A percentile compares a stretch with the other conserved stretches of the same genome.
phyloP scores from a whole-genome alignment of 352 stramenopile species.

The Ophiocytium majus region DNA sequence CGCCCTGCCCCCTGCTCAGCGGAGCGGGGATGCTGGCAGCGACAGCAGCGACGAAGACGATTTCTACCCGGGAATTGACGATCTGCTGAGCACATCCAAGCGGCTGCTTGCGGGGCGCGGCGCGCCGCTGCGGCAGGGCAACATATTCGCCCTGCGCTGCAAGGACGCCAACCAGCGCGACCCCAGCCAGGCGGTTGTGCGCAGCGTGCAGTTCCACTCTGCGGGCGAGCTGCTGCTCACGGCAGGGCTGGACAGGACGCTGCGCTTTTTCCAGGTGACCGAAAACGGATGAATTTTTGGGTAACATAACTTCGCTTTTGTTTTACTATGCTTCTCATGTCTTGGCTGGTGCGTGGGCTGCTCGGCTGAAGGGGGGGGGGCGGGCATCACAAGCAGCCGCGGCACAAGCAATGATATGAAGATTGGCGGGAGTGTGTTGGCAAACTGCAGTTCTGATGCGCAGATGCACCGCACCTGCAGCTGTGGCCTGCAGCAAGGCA shows the following conservation, averaged over 20 bases:
- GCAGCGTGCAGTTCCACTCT: slow-evolving; percentile 82
- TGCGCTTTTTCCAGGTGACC: slow-evolving; percentile 79
- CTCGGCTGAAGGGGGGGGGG: not conserved
- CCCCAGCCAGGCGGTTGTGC: slow-evolving; percentile 74
- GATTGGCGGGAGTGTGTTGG: not conserved
- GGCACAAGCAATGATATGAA: not conserved
- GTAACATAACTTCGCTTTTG: not conserved
- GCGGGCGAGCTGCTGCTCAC: slow-evolving; percentile 75
- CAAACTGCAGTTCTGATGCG: not conserved
- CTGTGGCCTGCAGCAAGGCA: no score
- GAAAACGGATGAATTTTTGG: not conserved
- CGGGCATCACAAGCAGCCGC: not conserved
- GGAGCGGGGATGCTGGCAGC: not conserved
- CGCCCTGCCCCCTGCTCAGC: not conserved
- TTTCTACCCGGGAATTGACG: not conserved
- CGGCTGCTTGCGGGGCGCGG: not conserved
- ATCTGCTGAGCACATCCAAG: not conserved
- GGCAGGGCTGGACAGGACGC: slow-evolving; percentile 82
- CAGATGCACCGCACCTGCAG: not conserved
- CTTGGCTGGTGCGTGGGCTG: no score
- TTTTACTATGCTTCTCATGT: not conserved
- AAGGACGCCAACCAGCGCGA: slow-evolving; percentile 85
- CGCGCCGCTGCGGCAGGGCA: not conserved
- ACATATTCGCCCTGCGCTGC: slow-evolving; percentile 55
- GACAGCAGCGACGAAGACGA: slow-evolving; percentile 11